phyloP scores from a whole-genome alignment of 495 filamentous ascomycete species.

The Penicillium goetzii region DNA sequence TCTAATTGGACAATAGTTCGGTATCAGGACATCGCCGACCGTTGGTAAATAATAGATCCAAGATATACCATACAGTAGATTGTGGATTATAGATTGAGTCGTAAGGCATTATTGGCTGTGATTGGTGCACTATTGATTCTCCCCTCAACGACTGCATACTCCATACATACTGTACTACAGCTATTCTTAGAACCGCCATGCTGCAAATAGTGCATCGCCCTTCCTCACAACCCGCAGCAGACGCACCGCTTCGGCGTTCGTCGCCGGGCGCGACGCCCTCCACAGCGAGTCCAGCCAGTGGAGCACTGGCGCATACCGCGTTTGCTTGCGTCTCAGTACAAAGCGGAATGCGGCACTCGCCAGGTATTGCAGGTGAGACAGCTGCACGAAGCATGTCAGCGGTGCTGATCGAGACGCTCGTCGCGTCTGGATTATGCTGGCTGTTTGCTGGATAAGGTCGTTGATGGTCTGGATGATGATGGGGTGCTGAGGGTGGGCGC shows the following conservation, averaged over 20 bases:
- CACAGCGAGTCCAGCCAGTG: slow-evolving; percentile 61
- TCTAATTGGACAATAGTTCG: slow-evolving; percentile 11
- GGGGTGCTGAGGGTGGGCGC: slow-evolving; percentile 53
- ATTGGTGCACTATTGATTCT: background rate
- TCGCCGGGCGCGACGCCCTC: slow-evolving; percentile 36
- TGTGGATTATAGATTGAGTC: background rate
- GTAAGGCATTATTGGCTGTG: background rate
- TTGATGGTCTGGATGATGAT: slow-evolving; percentile 69
- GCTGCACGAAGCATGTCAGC: slow-evolving; percentile 63
- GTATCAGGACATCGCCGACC: background rate
- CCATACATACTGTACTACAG: background rate
- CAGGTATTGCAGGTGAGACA: slow-evolving; percentile 70
- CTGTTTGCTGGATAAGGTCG: slow-evolving; percentile 67
- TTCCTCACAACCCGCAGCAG: slow-evolving; percentile 38
- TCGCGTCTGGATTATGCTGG: slow-evolving; percentile 64
- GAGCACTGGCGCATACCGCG: slow-evolving; percentile 61
- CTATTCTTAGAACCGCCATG: slow-evolving; percentile 44
- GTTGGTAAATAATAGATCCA: background rate
- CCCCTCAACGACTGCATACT: background rate
- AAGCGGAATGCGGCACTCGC: slow-evolving; percentile 66
- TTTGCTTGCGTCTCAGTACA: slow-evolving; percentile 70
- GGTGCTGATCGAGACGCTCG: slow-evolving; percentile 28
- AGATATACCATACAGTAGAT: background rate
- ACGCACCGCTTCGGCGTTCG: slow-evolving; percentile 33
- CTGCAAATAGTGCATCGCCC: slow-evolving; percentile 42